Evolutionary conservation across 805 yeast species (phyloP).

Genomic region (Candida loeiensis): DNA sequence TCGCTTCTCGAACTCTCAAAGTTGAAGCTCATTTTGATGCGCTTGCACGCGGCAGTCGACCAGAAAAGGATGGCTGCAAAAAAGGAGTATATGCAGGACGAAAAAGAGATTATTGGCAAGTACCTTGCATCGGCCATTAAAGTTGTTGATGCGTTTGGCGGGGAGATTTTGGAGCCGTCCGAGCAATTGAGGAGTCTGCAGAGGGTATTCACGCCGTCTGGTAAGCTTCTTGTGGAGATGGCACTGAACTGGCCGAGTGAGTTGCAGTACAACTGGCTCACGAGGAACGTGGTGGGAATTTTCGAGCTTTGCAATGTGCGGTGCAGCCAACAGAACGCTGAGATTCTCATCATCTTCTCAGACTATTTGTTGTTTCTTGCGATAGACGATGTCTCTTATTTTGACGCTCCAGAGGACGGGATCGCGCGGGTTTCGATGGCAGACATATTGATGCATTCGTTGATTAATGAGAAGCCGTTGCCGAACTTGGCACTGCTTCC

Average conservation of each 20-base stretch:
- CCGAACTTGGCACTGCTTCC: slow-evolving; percentile 52
- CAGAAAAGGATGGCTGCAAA: slow-evolving; percentile 17
- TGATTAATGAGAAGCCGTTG: slow-evolving; percentile 80
- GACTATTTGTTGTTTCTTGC: slow-evolving; percentile 70
- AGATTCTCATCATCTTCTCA: slow-evolving; percentile 72
- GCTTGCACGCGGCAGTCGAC: slow-evolving; percentile 50
- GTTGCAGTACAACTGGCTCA: slow-evolving; percentile 83
- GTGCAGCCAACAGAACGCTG: slow-evolving; percentile 20
- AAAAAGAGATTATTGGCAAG: slow-evolving; percentile 27
- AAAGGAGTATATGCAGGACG: slow-evolving; percentile 8
- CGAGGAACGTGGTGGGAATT: slow-evolving; percentile 80
- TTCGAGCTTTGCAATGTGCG: slow-evolving; percentile 38
- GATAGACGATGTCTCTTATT: slow-evolving; percentile 45
- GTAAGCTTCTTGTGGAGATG: slow-evolving; percentile 78
- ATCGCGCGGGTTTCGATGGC: slow-evolving; percentile 57
- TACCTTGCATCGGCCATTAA: slow-evolving; percentile 53
- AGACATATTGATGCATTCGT: slow-evolving; percentile 84
- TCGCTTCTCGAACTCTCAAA: slow-evolving; percentile 65
- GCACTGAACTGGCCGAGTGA: slow-evolving; percentile 87
- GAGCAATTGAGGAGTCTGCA: slow-evolving; percentile 25
- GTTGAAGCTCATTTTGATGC: slow-evolving; percentile 61
- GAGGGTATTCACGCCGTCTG: slow-evolving; percentile 85
- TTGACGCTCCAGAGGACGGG: slow-evolving; percentile 11
- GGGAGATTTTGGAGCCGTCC: slow-evolving; percentile 26
- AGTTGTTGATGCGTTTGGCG: slow-evolving; percentile 81